A percentile compares a stretch with the other conserved stretches of the same genome.
phyloP scores from a whole-genome alignment of 2,329 filamentous ascomycete genomes.

The Trichoderma breve region DNA sequence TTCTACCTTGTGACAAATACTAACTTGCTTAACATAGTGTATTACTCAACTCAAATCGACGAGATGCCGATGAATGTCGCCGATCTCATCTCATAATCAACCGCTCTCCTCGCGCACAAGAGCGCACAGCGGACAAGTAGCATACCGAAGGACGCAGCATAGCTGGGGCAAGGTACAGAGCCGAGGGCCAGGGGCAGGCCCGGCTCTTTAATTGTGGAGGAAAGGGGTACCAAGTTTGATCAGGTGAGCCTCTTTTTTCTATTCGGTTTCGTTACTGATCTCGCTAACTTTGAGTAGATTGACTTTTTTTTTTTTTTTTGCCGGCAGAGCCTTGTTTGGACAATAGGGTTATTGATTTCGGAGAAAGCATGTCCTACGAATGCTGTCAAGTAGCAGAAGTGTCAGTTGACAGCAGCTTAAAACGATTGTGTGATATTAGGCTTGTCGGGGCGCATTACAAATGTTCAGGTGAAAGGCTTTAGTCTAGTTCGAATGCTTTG shows the following conservation, averaged over 20 bases:
- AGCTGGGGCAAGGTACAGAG: not conserved
- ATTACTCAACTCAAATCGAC: slow-evolving; percentile 95
- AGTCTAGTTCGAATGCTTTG: not conserved
- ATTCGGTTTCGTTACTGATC: not conserved
- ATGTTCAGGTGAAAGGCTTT: not conserved
- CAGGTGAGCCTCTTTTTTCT: slow-evolving; percentile 19
- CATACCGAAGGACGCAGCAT: not conserved
- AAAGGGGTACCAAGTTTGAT: slow-evolving; percentile 21
- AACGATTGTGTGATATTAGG: not conserved
- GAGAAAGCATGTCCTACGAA: too few relatives aligned
- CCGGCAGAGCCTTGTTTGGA: not conserved
- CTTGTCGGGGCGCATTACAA: not conserved
- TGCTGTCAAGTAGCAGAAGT: not conserved
- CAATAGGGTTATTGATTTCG: not conserved
- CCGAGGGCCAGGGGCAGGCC: slow-evolving; percentile 13
- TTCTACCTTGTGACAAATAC: not conserved
- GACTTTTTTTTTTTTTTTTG: not conserved
- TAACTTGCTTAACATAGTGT: slow-evolving; percentile 53
- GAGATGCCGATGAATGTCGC: slow-evolving; percentile 98
- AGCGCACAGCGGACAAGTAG: not conserved
- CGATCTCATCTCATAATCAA: slow-evolving; percentile 53
- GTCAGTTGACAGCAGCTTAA: not conserved
- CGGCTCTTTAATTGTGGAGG: slow-evolving; percentile 21
- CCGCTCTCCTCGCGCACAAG: not conserved
- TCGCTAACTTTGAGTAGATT: slow-evolving; percentile 13